Evolutionary conservation across 1,139 yeast genomes (phyloP), one percentile per base, ranked within the genome.

Genomic region (Geotrichum fermentans): DNA sequence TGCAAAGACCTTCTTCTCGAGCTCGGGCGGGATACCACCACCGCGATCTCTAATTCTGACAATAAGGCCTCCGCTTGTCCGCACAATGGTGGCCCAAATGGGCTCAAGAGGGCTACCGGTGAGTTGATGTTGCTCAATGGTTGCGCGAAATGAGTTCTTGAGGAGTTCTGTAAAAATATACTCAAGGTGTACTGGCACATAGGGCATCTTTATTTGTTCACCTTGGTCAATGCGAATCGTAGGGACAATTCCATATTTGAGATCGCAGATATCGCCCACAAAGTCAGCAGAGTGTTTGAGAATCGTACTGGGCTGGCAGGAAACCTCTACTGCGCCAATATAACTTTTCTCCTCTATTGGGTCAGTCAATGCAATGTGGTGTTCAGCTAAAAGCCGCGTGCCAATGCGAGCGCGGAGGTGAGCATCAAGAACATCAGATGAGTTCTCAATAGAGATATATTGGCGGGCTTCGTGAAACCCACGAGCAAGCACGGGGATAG

Each of bases 91-190:
- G 2, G 84, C 76, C 47, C 77, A 72, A 1, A 90, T 79, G 0
- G 96, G 94, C 16, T 73, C 75, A 1, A 69, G 10, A 41, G 47
- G 22, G 64, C 70, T 36, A 4, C 36, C 39, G 24, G 32, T 42
- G 30, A 26, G 42, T 16, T 41, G 26, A 33, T 64, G 66, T 53
- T 79, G 81, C 61, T 87, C 96, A 43, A 89, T 82, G 45, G 86
- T 89, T 0, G 97, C 94, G 49, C 97, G 70, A 55, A 84, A 82
- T 2, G 96, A 78, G 64, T 90, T 90, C 64, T 90, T 90, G 59
- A 90, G 73, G n/a, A 90, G 66, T 66, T 90, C 98, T 20, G 86
- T 86, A 47, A 89, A 72, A 43, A 90, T 80, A 61, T 92, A 90
- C 64, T 90, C 96, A 45, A 92, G 67, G 62, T 90, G 96, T 47